Percentiles rank a stretch among this genome's conserved stretches.
These are phyloP conservation scores for Phylloporus sp. DNA, from an alignment of 768 basidiomycete species.

Conservation along the genomic window DNA sequence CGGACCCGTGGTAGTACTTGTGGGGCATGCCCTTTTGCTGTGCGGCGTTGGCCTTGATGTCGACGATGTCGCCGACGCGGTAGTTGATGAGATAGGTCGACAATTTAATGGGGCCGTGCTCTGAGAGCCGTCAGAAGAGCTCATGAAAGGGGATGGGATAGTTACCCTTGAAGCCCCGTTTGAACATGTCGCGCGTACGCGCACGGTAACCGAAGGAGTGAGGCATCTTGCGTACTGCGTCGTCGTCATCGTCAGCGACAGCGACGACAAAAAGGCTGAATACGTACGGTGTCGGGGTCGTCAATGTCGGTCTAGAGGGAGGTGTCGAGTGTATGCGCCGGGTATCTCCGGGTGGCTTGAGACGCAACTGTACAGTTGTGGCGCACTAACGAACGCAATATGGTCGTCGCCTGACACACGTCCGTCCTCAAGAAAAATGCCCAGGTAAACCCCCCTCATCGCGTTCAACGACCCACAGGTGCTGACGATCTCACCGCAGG, in stretches of 20 bases:
- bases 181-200: constrained; percentile 99
- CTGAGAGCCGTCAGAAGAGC: too few relatives aligned
- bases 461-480: background rate
- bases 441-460: constrained; percentile 58
- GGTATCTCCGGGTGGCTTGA: constrained; percentile 63
- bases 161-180: constrained; percentile 95
- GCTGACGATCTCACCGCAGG: constrained; percentile 43
- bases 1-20: constrained; percentile 96
- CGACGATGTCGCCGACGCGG: constrained; percentile 96
- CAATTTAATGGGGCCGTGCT: constrained; percentile 84
- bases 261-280: constrained; percentile 13
- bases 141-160: constrained; percentile 14
- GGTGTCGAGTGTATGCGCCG: constrained; percentile 32
- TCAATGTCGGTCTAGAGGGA: constrained; percentile 46
- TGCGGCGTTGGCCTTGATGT: constrained; percentile 98
- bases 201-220: constrained; percentile 99
- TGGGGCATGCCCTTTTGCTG: constrained; percentile 99
- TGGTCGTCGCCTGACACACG: constrained; percentile 27
- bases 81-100: constrained; percentile 93
- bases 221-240: constrained; percentile 80
- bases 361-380: constrained; percentile 62
- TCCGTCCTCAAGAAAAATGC: constrained; percentile 71
- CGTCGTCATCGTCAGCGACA: constrained; percentile 4
- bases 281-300: constrained; percentile 45
- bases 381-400: constrained; percentile 34